Conservation (phyloP, 2,329 filamentous ascomycete genomes). For the Alternaria brassicae region DNA sequence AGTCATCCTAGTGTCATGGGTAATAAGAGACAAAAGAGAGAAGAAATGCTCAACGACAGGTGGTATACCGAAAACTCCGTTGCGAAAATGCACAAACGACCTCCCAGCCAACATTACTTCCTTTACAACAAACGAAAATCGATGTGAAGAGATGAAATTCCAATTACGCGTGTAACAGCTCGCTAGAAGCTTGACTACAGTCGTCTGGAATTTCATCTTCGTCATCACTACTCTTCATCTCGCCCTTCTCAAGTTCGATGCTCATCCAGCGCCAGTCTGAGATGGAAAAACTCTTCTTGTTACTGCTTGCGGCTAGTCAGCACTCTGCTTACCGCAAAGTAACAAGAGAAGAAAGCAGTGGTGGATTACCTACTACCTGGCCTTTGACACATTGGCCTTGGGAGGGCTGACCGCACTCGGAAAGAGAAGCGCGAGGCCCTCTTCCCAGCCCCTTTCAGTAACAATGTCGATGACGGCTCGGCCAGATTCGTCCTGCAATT, state of each 20-base stretch:
- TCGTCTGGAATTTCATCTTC: conserved; percentile 13
- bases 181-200: conserved; percentile 17
- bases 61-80: conserved; percentile 12
- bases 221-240: conserved; percentile 5
- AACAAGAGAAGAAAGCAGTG: conserved; percentile 4
- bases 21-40: neutral
- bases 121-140: neutral
- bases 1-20: neutral
- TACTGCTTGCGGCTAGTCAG: conserved; percentile 5
- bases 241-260: conserved; percentile 5
- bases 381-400: conserved; percentile 11
- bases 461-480: conserved; percentile 44
- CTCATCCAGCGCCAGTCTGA: conserved; percentile 23
- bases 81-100: neutral
- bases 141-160: neutral
- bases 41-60: neutral
- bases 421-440: conserved; percentile 44
- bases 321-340: conserved; percentile 2
- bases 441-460: conserved; percentile 48
- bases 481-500: conserved; percentile 39
- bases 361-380: conserved; percentile 38
- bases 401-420: conserved; percentile 25
- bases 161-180: conserved; percentile 7
- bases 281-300: conserved; percentile 17
- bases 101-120: conserved; percentile 2